A percentile compares a stretch with the other conserved stretches of the same genome.
Evolutionary conservation across 108 stramenopile species (phyloP).

Genomic region (Skeletonema costatum): DNA sequence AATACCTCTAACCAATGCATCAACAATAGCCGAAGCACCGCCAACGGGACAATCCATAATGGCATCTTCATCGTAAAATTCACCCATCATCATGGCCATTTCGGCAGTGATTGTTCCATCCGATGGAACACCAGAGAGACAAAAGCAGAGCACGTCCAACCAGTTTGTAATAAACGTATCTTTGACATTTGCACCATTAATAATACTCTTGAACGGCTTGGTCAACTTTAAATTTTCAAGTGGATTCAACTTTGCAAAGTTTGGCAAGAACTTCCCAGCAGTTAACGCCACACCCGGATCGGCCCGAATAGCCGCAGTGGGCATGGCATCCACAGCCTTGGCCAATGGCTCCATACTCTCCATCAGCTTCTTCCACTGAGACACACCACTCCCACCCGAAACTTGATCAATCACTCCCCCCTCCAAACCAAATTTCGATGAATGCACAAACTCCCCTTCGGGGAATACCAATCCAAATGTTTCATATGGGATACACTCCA

Average conservation of each 20-base stretch:
- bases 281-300: slow-evolving; percentile 64
- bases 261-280: slow-evolving; percentile 62
- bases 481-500: slow-evolving; percentile 62
- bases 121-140: slow-evolving; percentile 80
- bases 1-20: slow-evolving; percentile 87
- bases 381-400: slow-evolving; percentile 35
- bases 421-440: slow-evolving; percentile 47
- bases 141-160: slow-evolving; percentile 88
- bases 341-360: slow-evolving; percentile 66
- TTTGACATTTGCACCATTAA: slow-evolving; percentile 57
- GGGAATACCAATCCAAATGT: slow-evolving; percentile 73
- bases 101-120: slow-evolving; percentile 89
- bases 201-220: slow-evolving; percentile 57
- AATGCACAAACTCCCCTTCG: slow-evolving; percentile 71
- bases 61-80: slow-evolving; percentile 78
- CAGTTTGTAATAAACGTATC: slow-evolving; percentile 82
- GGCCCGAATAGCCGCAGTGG: slow-evolving; percentile 66
- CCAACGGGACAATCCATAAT: slow-evolving; percentile 88
- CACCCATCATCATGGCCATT: slow-evolving; percentile 94
- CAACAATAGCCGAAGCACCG: slow-evolving; percentile 81
- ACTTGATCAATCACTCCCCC: slow-evolving; percentile 48
- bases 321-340: slow-evolving; percentile 69
- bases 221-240: slow-evolving; percentile 77
- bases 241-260: slow-evolving; percentile 72
- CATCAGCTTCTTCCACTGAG: slow-evolving; percentile 62